phyloP scores from a whole-genome alignment of 2,329 filamentous ascomycete species.

The Beauveria varroae region DNA sequence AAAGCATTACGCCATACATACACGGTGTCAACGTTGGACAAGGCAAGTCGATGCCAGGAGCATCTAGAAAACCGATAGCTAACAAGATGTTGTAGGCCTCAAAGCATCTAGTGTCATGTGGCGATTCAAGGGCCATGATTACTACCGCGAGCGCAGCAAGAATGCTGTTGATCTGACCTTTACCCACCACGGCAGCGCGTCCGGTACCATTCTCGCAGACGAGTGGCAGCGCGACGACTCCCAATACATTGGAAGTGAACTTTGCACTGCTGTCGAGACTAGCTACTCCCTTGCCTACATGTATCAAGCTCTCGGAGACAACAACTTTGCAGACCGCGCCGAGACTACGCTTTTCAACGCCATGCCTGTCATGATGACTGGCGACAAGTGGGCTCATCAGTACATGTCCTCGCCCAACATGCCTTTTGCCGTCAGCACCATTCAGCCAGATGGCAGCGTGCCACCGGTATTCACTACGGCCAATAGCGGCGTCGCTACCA shows the following conservation, averaged over 20 bases:
- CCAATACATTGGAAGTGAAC: slow-evolving; percentile 29
- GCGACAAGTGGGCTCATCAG: slow-evolving; percentile 48
- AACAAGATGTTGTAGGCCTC: slow-evolving; percentile 19
- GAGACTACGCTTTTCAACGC: slow-evolving; percentile 49
- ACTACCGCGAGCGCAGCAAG: slow-evolving; percentile 27
- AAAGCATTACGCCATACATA: slow-evolving; percentile 22
- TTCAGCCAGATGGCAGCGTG: slow-evolving; percentile 19
- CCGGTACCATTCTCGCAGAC: slow-evolving; percentile 35
- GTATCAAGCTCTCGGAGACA: slow-evolving; percentile 25
- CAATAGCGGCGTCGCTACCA: slow-evolving; percentile 31
- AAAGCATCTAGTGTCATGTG: slow-evolving; percentile 33
- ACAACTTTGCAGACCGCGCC: slow-evolving; percentile 39
- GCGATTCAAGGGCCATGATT: slow-evolving; percentile 29
- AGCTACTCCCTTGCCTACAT: slow-evolving; percentile 26
- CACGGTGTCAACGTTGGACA: slow-evolving; percentile 39
- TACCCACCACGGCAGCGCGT: slow-evolving; percentile 31
- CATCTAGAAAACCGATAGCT: not conserved
- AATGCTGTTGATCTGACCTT: slow-evolving; percentile 30
- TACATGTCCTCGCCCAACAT: slow-evolving; percentile 49
- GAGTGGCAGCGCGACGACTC: slow-evolving; percentile 31
- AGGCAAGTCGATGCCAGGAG: slow-evolving; percentile 20
- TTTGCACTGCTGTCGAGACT: slow-evolving; percentile 28
- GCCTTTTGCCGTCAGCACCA: slow-evolving; percentile 37
- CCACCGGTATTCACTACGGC: slow-evolving; percentile 39
- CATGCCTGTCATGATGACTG: slow-evolving; percentile 41